These are phyloP conservation scores for Carpinus fangiana DNA, from an alignment of 306 rosid genomes.

Conservation along the genomic window DNA sequence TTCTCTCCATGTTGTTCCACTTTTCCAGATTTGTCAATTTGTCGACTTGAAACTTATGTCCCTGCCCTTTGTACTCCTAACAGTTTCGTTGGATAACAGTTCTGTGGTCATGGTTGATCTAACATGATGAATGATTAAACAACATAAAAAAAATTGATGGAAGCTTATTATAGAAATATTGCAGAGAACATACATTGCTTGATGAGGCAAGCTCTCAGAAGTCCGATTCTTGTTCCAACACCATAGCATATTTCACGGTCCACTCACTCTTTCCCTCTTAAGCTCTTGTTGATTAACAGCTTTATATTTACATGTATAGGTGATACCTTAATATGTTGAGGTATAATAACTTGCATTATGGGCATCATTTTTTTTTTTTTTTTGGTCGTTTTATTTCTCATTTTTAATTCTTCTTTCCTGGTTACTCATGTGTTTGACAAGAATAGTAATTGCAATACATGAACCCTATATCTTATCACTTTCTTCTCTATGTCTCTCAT, in stretches of 20 bases:
- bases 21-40: not conserved
- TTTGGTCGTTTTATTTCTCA: not conserved
- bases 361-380: not conserved
- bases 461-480: not conserved
- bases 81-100: not conserved
- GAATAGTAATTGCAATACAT: not conserved
- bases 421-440: not conserved
- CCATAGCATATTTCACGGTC: not conserved
- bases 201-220: not conserved
- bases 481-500: not conserved
- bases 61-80: not conserved
- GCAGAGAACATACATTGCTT: not conserved
- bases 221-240: not conserved
- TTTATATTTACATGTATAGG: not conserved
- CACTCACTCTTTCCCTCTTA: not conserved
- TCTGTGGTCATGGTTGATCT: not conserved
- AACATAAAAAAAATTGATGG: not conserved
- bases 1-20: not conserved
- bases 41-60: not conserved
- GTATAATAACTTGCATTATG: not conserved
- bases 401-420: not conserved
- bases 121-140: not conserved
- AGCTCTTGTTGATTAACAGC: not conserved
- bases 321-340: not conserved
- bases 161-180: not conserved